Conservation (phyloP, 106 monocot species). For the Dioscorea dumetorum region DNA sequence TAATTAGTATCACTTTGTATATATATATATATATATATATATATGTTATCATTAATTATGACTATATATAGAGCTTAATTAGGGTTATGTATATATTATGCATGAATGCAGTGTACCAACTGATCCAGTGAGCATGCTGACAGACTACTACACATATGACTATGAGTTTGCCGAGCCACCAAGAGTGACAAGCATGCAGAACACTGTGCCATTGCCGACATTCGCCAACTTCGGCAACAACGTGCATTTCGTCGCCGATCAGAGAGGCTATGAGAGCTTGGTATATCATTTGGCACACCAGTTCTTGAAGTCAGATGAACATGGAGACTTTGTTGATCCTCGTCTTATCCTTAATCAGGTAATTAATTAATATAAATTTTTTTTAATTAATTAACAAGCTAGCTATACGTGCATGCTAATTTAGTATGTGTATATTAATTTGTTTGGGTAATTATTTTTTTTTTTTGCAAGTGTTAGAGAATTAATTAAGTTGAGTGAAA, state of each 20-base stretch:
- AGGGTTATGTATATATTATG: background rate
- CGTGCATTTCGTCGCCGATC: slow-evolving; percentile 56
- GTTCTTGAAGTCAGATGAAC: slow-evolving; percentile 28
- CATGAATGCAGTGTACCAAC: slow-evolving; percentile 33
- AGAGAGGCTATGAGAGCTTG: slow-evolving; percentile 49
- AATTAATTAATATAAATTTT: no score
- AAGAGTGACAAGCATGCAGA: slow-evolving; percentile 62
- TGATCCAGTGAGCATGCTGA: slow-evolving; percentile 44
- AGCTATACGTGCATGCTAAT: no score
- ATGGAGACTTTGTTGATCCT: slow-evolving; percentile 27
- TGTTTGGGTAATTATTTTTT: no score
- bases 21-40: background rate
- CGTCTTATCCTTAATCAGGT: slow-evolving; percentile 58
- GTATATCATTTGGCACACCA: slow-evolving; percentile 37
- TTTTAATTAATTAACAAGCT: no score
- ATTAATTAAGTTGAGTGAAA: no score
- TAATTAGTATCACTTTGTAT: no score
- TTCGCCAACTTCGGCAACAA: slow-evolving; percentile 60
- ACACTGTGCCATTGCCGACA: slow-evolving; percentile 53
- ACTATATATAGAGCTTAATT: background rate
- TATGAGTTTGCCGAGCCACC: slow-evolving; percentile 89
- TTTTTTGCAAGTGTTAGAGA: no score
- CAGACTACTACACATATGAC: slow-evolving; percentile 62
- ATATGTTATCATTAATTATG: background rate
- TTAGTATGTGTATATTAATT: no score